Evolutionary conservation across 2,329 filamentous ascomycete genomes (phyloP).

Genomic region (Trichoderma oligosporum): DNA sequence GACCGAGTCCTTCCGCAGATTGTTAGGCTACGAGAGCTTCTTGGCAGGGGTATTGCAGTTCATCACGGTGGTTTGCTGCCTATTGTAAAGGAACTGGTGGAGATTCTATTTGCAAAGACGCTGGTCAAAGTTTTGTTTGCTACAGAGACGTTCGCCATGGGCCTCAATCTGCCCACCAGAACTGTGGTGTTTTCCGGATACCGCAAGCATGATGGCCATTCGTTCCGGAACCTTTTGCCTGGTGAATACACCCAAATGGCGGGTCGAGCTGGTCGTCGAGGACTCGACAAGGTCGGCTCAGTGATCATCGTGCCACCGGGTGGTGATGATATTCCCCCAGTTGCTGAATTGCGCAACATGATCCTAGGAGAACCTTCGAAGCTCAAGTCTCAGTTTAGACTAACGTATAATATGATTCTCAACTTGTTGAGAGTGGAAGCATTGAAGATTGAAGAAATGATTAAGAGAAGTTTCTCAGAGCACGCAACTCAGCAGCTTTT

Average conservation of each 20-base stretch:
- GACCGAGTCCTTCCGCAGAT: slow-evolving; percentile 92
- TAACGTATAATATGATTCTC: slow-evolving; percentile 99
- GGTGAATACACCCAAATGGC: slow-evolving; percentile 99
- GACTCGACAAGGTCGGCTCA: slow-evolving; percentile 85
- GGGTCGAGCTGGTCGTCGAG: slow-evolving; percentile 86
- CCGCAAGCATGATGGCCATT: slow-evolving; percentile 90
- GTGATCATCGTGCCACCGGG: slow-evolving; percentile 89
- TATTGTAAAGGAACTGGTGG: slow-evolving; percentile 96
- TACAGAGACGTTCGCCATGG: slow-evolving; percentile 98
- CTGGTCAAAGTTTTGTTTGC: slow-evolving; percentile 96
- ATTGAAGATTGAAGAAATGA: slow-evolving; percentile 99
- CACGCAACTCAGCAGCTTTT: slow-evolving; percentile 92
- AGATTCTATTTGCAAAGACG: slow-evolving; percentile 92
- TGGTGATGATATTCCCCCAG: slow-evolving; percentile 82
- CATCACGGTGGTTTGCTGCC: slow-evolving; percentile 92
- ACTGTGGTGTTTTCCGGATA: slow-evolving; percentile 98
- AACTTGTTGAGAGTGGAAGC: slow-evolving; percentile 94
- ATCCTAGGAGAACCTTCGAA: slow-evolving; percentile 95
- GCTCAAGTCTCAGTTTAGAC: slow-evolving; percentile 87
- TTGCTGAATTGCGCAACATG: slow-evolving; percentile 80
- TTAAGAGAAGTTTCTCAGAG: slow-evolving; percentile 98
- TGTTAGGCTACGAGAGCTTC: slow-evolving; percentile 75
- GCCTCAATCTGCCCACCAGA: slow-evolving; percentile 87
- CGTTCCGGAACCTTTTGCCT: slow-evolving; percentile 84
- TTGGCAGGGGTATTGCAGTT: slow-evolving; percentile 86